These are phyloP conservation scores for Aspergillus sp. DNA, from an alignment of 2,329 filamentous ascomycete genomes.

Conservation along the genomic window DNA sequence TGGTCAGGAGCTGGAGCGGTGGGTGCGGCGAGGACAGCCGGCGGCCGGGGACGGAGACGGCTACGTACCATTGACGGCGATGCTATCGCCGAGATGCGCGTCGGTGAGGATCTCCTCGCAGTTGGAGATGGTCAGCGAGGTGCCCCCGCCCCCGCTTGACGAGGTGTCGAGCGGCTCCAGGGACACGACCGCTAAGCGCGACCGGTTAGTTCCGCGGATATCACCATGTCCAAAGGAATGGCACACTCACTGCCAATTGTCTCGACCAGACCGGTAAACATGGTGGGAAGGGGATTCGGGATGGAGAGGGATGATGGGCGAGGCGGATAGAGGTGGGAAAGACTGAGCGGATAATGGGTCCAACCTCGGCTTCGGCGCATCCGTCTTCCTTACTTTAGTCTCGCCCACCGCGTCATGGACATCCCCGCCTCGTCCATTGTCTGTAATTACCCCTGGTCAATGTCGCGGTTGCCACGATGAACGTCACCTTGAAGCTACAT, in stretches of 20 bases:
- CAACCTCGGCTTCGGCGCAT: constrained; percentile 23
- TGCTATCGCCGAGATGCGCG: constrained; percentile 85
- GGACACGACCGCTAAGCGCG: constrained; percentile 68
- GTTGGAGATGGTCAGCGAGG: constrained; percentile 81
- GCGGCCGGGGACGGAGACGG: not conserved
- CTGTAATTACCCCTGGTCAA: not conserved
- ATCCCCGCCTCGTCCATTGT: not conserved
- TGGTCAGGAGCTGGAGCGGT: not conserved
- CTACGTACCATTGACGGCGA: constrained; percentile 76
- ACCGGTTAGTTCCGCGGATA: constrained; percentile 1
- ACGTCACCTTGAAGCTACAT: constrained; percentile 23
- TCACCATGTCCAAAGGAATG: constrained; percentile 2
- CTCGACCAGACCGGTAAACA: constrained; percentile 97
- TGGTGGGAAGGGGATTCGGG: constrained; percentile 37
- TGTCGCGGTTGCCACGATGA: constrained; percentile 20
- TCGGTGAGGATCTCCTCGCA: constrained; percentile 76
- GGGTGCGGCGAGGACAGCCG: not conserved
- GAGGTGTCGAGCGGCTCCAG: constrained; percentile 78
- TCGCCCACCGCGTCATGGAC: not conserved
- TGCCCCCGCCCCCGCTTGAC: constrained; percentile 69
- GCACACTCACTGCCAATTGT: constrained; percentile 77
- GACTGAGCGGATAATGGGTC: constrained; percentile 3
- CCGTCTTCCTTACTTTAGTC: not conserved
- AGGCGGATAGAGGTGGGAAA: constrained; percentile 5
- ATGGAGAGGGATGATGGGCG: constrained; percentile 12